Evolutionary conservation across 139 green algal species (phyloP), one percentile per base, ranked within the genome.

Genomic region (Picochlorum sp.): DNA sequence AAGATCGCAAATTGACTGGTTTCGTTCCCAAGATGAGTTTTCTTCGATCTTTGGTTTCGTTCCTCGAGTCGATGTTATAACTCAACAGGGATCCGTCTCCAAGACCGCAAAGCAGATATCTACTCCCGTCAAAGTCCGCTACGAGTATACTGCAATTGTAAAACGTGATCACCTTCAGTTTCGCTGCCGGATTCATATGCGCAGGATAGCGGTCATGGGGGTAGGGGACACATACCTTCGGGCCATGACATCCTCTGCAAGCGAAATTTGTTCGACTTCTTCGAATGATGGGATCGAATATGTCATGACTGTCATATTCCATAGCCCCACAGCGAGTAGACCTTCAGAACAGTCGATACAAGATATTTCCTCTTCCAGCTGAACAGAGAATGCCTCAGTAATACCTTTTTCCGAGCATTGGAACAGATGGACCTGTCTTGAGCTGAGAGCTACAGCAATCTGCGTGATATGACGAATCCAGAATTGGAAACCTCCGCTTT

Each of bases 11-110:
- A 37, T 78, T 81, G 66, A 97, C 88, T 37, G 93, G 91, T 76
- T 95, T 91, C 34, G 89, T 96, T 56, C 92, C 93, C 54, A 97
- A 76, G 49, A 81, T 74, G 18, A 98, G 54, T 62, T 79, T 83
- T 76, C 94, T 96, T 9, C 85, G 72, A 6, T 94, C 84, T 0
- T 52, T 74, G 16, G 93, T 75, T 13, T 30, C 41, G 4, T 21
- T 23, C 13, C 11, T 15, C 5, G 6, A 58, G 8, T 49, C 46
- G 14, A 67, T 8, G 30, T 65, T 14, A 28, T 64, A 78, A 50
- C 56, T 74, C 15, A 74, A 34, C 30, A 82, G 41, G 18, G 69
- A 66, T 23, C 76, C 76, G 21, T 83, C 76, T 8, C 76, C 76
- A 38, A 83, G 54, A n/a, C 75, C 92, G 32, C 73, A 79, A 49